Percentiles rank a stretch among this genome's conserved stretches.
Evolutionary conservation across 2,329 filamentous ascomycete genomes (phyloP).

Genomic region (Talaromyces albobiverticillius): DNA sequence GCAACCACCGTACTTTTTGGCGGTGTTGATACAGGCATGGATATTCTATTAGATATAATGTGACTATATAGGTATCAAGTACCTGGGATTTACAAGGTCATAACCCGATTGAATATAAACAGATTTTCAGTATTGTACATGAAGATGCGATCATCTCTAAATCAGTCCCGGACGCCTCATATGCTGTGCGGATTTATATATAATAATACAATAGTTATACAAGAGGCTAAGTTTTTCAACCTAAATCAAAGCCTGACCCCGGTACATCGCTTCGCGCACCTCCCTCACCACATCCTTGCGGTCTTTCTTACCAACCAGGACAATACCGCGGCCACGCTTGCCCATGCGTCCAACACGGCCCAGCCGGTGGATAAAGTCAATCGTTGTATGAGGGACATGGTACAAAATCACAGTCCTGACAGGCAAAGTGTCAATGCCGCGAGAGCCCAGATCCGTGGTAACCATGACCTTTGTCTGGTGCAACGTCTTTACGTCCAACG

Average conservation of each 20-base stretch:
- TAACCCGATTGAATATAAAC: too few species aligned
- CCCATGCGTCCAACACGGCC: slow-evolving; percentile 92
- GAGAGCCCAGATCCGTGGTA: slow-evolving; percentile 85
- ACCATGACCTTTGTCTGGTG: slow-evolving; percentile 86
- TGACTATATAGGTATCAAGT: too few species aligned
- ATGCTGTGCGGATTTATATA: slow-evolving; percentile 5
- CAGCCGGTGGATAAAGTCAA: slow-evolving; percentile 96
- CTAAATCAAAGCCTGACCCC: slow-evolving; percentile 73
- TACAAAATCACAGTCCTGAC: slow-evolving; percentile 91
- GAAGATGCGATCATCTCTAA: background rate
- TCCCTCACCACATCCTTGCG: slow-evolving; percentile 86
- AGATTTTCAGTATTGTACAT: slow-evolving; percentile 6
- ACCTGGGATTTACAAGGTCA: too few species aligned
- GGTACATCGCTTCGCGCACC: slow-evolving; percentile 85
- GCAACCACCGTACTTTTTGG: too few species aligned
- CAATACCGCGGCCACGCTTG: slow-evolving; percentile 80
- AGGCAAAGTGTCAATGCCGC: slow-evolving; percentile 90
- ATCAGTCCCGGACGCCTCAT: slow-evolving; percentile 5
- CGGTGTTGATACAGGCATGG: too few species aligned
- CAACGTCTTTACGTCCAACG: slow-evolving; percentile 48
- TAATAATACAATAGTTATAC: background rate
- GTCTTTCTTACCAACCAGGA: slow-evolving; percentile 86
- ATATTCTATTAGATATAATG: too few species aligned
- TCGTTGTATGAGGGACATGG: slow-evolving; percentile 95
- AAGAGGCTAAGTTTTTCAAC: background rate